These are phyloP conservation scores for Chiua virens DNA, from an alignment of 768 basidiomycete genomes.

Conservation along the genomic window DNA sequence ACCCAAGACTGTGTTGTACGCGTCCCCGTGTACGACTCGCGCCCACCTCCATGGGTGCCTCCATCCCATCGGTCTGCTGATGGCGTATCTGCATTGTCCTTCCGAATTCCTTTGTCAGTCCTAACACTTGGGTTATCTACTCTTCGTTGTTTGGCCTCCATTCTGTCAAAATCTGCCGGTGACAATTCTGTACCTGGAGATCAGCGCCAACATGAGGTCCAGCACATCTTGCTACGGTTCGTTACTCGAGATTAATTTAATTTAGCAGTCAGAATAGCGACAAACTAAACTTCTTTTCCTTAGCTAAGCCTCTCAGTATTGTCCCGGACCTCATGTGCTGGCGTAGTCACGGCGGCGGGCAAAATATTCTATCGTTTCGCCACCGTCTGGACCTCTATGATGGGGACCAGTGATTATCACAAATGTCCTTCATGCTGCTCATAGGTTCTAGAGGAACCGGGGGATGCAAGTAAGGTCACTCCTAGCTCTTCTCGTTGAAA, in stretches of 20 bases:
- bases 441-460: conserved; percentile 61
- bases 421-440: conserved; percentile 57
- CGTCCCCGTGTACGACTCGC: conserved; percentile 62
- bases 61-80: conserved; percentile 67
- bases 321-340: conserved; percentile 48
- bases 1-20: too few relatives aligned
- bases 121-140: conserved; percentile 63
- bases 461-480: conserved; percentile 67
- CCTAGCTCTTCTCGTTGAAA: conserved; percentile 60
- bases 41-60: conserved; percentile 75
- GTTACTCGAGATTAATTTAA: conserved; percentile 58
- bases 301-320: conserved; percentile 57
- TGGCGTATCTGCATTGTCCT: conserved; percentile 67
- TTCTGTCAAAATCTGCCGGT: conserved; percentile 46
- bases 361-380: conserved; percentile 71
- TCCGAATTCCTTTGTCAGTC: conserved; percentile 74
- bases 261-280: neutral
- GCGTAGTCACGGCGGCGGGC: conserved; percentile 61
- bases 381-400: conserved; percentile 79
- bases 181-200: conserved; percentile 15
- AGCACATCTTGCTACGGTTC: conserved; percentile 64
- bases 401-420: conserved; percentile 55
- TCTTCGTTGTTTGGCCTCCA: conserved; percentile 34
- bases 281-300: conserved; percentile 6
- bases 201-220: conserved; percentile 42